Conservation (phyloP, 345 rosid species). For the Chamaenerion angustifolium region DNA sequence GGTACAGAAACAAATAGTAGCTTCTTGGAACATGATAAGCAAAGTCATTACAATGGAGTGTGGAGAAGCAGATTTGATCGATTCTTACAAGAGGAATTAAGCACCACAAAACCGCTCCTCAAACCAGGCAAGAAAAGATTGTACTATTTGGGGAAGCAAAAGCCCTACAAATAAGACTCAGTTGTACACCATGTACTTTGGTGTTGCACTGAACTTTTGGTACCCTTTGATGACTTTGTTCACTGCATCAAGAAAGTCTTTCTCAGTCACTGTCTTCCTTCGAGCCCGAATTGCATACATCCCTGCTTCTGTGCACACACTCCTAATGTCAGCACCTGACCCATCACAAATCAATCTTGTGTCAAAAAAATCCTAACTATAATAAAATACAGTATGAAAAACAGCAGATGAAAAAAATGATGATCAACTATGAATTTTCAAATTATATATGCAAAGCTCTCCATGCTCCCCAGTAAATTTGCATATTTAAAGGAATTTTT, state of each 20-base stretch:
- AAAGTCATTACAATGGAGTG: too few relatives aligned
- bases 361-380: slow-evolving; percentile 1
- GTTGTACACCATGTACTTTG: slow-evolving; percentile 92
- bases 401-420: too few relatives aligned
- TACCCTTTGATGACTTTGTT: slow-evolving; percentile 94
- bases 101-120: too few relatives aligned
- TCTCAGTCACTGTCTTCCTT: slow-evolving; percentile 87
- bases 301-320: slow-evolving; percentile 96
- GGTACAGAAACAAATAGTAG: too few relatives aligned
- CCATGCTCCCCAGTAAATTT: background rate
- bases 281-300: slow-evolving; percentile 89
- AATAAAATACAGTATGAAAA: too few relatives aligned
- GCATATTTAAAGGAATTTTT: too few relatives aligned
- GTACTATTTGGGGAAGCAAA: too few relatives aligned
- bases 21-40: too few relatives aligned
- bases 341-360: background rate
- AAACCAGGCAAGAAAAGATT: too few relatives aligned
- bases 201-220: slow-evolving; percentile 90
- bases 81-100: too few relatives aligned
- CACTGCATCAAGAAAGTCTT: slow-evolving; percentile 93
- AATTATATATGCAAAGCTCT: background rate
- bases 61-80: too few relatives aligned
- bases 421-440: too few relatives aligned
- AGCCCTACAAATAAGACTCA: slow-evolving; percentile 3
- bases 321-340: slow-evolving; percentile 87